Percentiles rank a stretch among this genome's conserved stretches.
Evolutionary conservation across 1,139 yeast genomes (phyloP).

Genomic region (Suhomyces panamericanus): DNA sequence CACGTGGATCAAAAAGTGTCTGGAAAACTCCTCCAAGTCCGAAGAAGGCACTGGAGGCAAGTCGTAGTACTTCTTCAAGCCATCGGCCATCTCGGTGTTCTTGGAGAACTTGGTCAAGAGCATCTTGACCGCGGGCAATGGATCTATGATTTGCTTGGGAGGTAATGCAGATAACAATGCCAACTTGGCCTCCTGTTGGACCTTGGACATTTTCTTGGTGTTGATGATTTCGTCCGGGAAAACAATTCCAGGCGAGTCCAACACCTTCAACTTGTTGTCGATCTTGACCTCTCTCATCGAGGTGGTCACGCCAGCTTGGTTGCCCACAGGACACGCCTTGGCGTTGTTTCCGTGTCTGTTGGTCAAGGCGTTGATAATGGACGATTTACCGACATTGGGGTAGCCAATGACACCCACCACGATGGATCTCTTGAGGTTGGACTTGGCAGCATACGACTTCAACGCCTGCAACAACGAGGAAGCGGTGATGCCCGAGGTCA

Average conservation of each 20-base stretch:
- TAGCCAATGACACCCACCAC: slow-evolving; percentile 96
- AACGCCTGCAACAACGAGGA: slow-evolving; percentile 73
- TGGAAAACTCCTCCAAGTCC: slow-evolving; percentile 66
- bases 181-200: slow-evolving; percentile 81
- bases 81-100: slow-evolving; percentile 71
- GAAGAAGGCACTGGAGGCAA: slow-evolving; percentile 78
- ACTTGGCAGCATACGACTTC: slow-evolving; percentile 80
- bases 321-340: slow-evolving; percentile 93
- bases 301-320: slow-evolving; percentile 96
- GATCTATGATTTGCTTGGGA: slow-evolving; percentile 82
- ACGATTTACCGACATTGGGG: slow-evolving; percentile 92
- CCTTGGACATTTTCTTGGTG: slow-evolving; percentile 47
- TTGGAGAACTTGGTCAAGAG: slow-evolving; percentile 74
- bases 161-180: slow-evolving; percentile 89
- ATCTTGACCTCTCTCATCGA: slow-evolving; percentile 88
- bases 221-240: slow-evolving; percentile 70
- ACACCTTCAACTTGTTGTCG: slow-evolving; percentile 81
- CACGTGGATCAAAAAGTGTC: slow-evolving; percentile 85
- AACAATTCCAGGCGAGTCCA: slow-evolving; percentile 97
- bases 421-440: slow-evolving; percentile 86
- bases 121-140: slow-evolving; percentile 76
- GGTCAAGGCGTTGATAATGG: slow-evolving; percentile 87
- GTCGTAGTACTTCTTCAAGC: slow-evolving; percentile 69
- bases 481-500: slow-evolving; percentile 74
- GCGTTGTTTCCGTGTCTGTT: slow-evolving; percentile 70